Evolutionary conservation across 352 stramenopile genomes (phyloP).

Genomic region (Phytophthora crassamura): DNA sequence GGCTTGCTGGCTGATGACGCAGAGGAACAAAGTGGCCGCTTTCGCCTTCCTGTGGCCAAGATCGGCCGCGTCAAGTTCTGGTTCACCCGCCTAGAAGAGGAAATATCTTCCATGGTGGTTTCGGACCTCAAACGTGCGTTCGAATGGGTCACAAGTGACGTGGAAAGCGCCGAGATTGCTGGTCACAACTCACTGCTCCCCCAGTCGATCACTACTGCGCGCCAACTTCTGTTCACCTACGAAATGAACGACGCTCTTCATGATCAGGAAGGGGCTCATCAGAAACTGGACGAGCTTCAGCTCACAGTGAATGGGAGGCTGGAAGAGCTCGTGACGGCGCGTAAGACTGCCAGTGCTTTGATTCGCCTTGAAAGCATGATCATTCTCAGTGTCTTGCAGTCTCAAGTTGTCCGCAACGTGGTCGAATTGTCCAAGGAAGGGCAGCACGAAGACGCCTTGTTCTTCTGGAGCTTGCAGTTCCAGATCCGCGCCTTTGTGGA

Average conservation of each 20-base stretch:
- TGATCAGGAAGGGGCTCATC: neutral
- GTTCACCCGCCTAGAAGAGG: conserved; percentile 67
- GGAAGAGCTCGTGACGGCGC: neutral
- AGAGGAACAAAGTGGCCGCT: conserved; percentile 10
- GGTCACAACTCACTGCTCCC: conserved; percentile 27
- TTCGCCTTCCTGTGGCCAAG: conserved; percentile 60
- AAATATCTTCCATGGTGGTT: conserved; percentile 53
- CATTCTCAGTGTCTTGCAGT: conserved; percentile 35
- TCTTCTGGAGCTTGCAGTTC: conserved; percentile 57
- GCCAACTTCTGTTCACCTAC: conserved; percentile 41
- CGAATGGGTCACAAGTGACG: conserved; percentile 18
- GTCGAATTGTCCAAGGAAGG: conserved; percentile 17
- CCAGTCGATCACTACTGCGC: conserved; percentile 40
- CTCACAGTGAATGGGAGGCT: neutral
- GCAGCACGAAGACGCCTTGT: conserved; percentile 29
- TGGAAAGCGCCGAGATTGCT: neutral
- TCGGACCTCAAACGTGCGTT: conserved; percentile 46
- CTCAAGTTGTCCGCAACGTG: conserved; percentile 21
- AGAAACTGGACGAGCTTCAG: conserved; percentile 11
- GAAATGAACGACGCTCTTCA: conserved; percentile 33
- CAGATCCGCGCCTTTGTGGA: conserved; percentile 35
- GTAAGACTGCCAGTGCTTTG: conserved; percentile 5
- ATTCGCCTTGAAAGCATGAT: conserved; percentile 43
- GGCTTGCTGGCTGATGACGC: conserved; percentile 1
- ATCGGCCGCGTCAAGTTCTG: conserved; percentile 74